Evolutionary conservation across 352 stramenopile species (phyloP).

Genomic region (Globisporangium nunn): DNA sequence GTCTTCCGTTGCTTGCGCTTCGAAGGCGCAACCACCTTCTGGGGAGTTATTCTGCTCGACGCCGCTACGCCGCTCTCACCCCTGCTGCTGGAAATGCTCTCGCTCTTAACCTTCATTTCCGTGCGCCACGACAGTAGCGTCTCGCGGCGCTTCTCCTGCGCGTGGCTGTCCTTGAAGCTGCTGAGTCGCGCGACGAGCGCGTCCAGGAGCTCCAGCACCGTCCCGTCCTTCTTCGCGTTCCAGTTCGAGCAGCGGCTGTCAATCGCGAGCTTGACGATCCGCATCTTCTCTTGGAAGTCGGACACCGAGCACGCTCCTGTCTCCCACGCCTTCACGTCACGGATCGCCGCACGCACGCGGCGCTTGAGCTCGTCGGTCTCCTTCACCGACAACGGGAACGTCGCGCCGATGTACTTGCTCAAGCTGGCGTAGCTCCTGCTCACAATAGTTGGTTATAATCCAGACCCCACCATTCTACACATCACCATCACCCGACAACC

Average conservation of each 20-base stretch:
- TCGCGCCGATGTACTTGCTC: slow-evolving; percentile 14
- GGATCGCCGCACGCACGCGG: slow-evolving; percentile 6
- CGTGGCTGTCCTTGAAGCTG: slow-evolving; percentile 12
- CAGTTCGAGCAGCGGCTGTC: slow-evolving; percentile 13
- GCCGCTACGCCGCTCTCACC: slow-evolving; percentile 1
- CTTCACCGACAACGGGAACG: slow-evolving; percentile 9
- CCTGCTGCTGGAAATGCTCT: not conserved
- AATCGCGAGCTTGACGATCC: slow-evolving; percentile 5
- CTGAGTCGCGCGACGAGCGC: slow-evolving; percentile 4
- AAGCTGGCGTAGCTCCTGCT: slow-evolving; percentile 9
- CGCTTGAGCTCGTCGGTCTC: slow-evolving; percentile 13
- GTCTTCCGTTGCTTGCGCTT: not conserved
- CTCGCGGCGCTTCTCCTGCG: slow-evolving; percentile 12
- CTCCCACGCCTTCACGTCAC: slow-evolving; percentile 12
- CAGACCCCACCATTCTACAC: too few relatives aligned
- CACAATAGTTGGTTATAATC: not conserved
- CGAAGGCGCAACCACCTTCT: not conserved
- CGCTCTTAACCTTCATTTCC: slow-evolving; percentile 7
- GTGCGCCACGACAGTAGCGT: slow-evolving; percentile 9
- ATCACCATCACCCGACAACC: too few relatives aligned
- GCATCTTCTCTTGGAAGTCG: slow-evolving; percentile 15
- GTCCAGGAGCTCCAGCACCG: slow-evolving; percentile 10
- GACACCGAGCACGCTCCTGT: slow-evolving; percentile 6
- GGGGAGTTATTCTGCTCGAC: not conserved
- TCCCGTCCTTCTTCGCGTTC: slow-evolving; percentile 7